Evolutionary conservation across 768 basidiomycete genomes (phyloP), one percentile per base, ranked within the genome.

Genomic region (Phylloporus rhodoxanthus): DNA sequence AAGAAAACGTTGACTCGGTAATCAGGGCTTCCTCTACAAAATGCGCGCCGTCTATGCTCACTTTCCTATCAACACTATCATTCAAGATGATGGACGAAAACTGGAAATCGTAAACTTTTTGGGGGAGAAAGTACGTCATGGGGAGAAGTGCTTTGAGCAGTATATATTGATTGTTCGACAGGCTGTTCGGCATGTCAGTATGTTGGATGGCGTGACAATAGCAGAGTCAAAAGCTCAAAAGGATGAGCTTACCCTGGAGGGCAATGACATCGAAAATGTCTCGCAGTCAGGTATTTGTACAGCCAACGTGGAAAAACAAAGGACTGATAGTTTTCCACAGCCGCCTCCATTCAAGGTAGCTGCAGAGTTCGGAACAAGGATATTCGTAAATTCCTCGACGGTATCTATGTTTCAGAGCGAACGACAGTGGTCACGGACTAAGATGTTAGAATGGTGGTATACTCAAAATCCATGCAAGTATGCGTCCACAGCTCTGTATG

Each of bases 31-130:
- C 84, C 83, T 84, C 62, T 99, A 99, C 82, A 99, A 98, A 86
- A 97, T 99, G 95, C 91, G 94, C 61, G 81, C 92, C 23, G 96
- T 99, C 45, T 99, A 98, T 67, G 96, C 96, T 61, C 96, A 99
- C 78, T 99, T 99, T 79, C 96, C 96, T 53, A 96, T 99, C 80
- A 99, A 99, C 78, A 86, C 87, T 68, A 95, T 96, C 69, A 90
- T 95, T 63, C 84, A 88, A 68, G 82, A 88, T 8, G 69, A 69
- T 52, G 91, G 88, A 46, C 68, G 64, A 33, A 70, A 80, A 42
- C 71, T 94, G 41, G 93, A 95, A 69, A 95, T 96, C 70, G 87
- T 93, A 56, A 95, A 94, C 73, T 94, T 95, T 75, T 75, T 94
- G 66, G 91, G 92, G 55, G 91, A 92, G 75, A 93, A 93, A 80